Evolutionary conservation across 2,329 filamentous ascomycete genomes (phyloP).

Genomic region (Curvularia lunata): DNA sequence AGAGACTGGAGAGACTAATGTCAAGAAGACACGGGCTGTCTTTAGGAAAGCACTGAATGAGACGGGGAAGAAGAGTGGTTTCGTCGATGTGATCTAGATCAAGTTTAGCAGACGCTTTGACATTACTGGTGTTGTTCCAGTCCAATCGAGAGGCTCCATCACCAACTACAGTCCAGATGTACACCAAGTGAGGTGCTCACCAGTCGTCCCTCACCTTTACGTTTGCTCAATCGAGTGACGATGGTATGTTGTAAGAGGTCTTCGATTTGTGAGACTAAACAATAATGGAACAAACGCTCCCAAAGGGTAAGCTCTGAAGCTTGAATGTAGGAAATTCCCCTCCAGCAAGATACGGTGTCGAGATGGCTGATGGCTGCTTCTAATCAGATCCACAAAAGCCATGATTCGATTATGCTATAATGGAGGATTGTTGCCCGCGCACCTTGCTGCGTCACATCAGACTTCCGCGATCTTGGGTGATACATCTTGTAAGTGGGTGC

Average conservation of each 20-base stretch:
- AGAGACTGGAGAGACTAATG: constrained; percentile 30
- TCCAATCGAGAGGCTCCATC: not conserved
- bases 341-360: constrained; percentile 48
- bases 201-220: not conserved
- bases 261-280: constrained; percentile 29
- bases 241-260: constrained; percentile 22
- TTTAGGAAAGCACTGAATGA: constrained; percentile 21
- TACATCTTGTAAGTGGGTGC: constrained; percentile 23
- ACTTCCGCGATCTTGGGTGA: constrained; percentile 35
- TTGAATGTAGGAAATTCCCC: constrained; percentile 35
- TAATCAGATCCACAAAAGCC: constrained; percentile 4
- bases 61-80: constrained; percentile 13
- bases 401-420: not conserved
- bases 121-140: not conserved
- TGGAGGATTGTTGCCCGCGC: not conserved
- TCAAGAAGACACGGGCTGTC: constrained; percentile 19
- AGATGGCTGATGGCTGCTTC: constrained; percentile 33
- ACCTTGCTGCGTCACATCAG: constrained; percentile 19
- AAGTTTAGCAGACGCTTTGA: not conserved
- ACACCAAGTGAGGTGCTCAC: not conserved
- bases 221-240: constrained; percentile 11
- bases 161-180: not conserved
- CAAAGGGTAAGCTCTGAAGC: constrained; percentile 41
- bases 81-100: constrained; percentile 15
- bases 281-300: constrained; percentile 36